Evolutionary conservation across 2,329 filamentous ascomycete genomes (phyloP), one percentile per base, ranked within the genome.

Genomic region (Cordyceps fumosorosea): DNA sequence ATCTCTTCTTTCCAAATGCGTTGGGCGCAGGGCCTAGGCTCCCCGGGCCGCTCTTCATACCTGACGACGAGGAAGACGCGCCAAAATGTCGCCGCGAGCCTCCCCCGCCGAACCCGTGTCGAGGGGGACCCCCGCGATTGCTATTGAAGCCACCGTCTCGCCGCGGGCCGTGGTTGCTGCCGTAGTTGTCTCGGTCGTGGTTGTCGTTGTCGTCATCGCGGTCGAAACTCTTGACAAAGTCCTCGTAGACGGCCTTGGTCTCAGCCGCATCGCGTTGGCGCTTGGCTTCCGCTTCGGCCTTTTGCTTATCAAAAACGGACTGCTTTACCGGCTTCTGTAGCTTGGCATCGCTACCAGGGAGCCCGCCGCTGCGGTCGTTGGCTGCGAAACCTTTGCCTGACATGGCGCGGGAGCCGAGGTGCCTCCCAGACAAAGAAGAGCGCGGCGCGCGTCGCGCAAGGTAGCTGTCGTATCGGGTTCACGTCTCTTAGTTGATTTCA

Each of bases 241-340:
- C 91, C 68, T 91, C 86, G 73, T 93, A 90, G 0, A 92, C 91
- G 26, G 91, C 91, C 24, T 89, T 90, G 7, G 90, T 96, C 76
- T 96, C 93, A 67, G 89, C 91, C 69, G 89, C 89, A 74, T 96
- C 93, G 67, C 91, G 84, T 67, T 85, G 83, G 63, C 90, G 87
- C 77, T 96, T 96, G 26, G 91, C 91, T 78, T 96, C 91, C 62
- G 90, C 90, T 73, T 96, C 91, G 64, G 90, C 90, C 74, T 90
- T 91, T 73, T 96, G 90, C 68, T 88, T 88, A 77, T 96, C 93
- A 73, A 96, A 96, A 29, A 89, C 82, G 22, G 91, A 96, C 72
- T 95, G 90, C 75, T 93, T 95, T 65, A 87, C 83, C 16, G 90
- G 86, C 55, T 90, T 90, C 62, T 89, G 85, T 56, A 95, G 85